phyloP scores from a whole-genome alignment of 768 basidiomycete species.

The Leccinum subgranulosum region DNA sequence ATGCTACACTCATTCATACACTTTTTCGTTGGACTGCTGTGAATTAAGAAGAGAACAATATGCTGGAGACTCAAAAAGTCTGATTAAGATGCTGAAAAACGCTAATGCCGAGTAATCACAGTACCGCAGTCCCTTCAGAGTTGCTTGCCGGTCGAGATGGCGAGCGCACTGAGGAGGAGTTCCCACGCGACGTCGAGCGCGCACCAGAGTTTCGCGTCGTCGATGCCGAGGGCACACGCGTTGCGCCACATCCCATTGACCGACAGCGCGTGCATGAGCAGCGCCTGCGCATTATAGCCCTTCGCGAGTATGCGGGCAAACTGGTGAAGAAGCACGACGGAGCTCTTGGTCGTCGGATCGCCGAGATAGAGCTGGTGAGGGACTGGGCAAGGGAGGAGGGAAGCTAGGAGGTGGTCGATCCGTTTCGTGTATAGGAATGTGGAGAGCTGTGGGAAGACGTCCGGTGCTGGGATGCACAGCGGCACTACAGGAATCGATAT shows the following conservation, averaged over 20 bases:
- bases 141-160: constrained; percentile 23
- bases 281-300: constrained; percentile 16
- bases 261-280: constrained; percentile 35
- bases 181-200: constrained; percentile 51
- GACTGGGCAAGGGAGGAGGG: constrained; percentile 52
- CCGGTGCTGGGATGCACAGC: constrained; percentile 66
- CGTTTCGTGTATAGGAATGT: constrained; percentile 68
- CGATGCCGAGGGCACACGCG: constrained; percentile 47
- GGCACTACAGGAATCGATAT: constrained; percentile 59
- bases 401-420: constrained; percentile 51
- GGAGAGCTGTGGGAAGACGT: constrained; percentile 63
- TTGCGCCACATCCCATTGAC: constrained; percentile 53
- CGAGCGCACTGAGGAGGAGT: constrained; percentile 41
- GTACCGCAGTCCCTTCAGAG: constrained; percentile 4
- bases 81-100: constrained; percentile 4
- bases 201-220: constrained; percentile 45
- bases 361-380: constrained; percentile 23
- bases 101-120: neutral
- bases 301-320: constrained; percentile 17
- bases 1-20: constrained; percentile 23
- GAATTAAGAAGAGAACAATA: constrained; percentile 5
- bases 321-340: constrained; percentile 9
- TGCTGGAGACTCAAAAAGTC: neutral
- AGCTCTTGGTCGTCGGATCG: constrained; percentile 21
- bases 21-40: neutral